These are phyloP conservation scores for Kodamaea alishanica DNA, from an alignment of 1,139 yeast genomes.

Conservation along the genomic window DNA sequence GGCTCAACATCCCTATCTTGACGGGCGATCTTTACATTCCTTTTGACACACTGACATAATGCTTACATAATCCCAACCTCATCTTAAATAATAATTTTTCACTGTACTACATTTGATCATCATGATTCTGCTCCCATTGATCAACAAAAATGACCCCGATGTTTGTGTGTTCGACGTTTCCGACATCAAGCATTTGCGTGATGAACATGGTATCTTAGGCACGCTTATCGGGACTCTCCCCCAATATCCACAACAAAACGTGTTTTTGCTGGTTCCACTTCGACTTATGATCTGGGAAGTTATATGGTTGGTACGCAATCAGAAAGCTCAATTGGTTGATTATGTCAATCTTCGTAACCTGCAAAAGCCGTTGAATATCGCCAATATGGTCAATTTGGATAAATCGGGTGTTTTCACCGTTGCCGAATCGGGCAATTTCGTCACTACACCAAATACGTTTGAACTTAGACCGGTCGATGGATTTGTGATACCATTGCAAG, in stretches of 20 bases:
- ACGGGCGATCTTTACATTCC: too few relatives aligned
- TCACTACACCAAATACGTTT: constrained; percentile 5
- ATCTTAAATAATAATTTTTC: neutral
- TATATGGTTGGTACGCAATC: constrained; percentile 53
- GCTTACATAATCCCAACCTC: neutral
- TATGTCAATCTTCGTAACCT: constrained; percentile 19
- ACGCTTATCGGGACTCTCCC: constrained; percentile 79
- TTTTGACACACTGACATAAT: neutral
- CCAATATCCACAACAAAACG: constrained; percentile 86
- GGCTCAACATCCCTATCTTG: too few relatives aligned
- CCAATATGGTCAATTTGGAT: constrained; percentile 3
- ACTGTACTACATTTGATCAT: neutral
- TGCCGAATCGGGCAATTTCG: constrained; percentile 5
- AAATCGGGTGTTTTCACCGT: constrained; percentile 2
- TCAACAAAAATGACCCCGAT: constrained; percentile 16
- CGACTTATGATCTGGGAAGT: constrained; percentile 72
- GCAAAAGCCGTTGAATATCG: neutral
- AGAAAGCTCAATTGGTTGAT: constrained; percentile 36
- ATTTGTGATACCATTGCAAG: neutral
- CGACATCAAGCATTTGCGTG: constrained; percentile 52
- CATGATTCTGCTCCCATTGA: constrained; percentile 17
- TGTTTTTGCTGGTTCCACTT: constrained; percentile 79
- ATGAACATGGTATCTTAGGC: constrained; percentile 56
- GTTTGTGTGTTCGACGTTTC: constrained; percentile 50
- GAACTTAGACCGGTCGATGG: neutral